These are phyloP conservation scores for Comarum palustre DNA, from an alignment of 306 rosid species.

Conservation along the genomic window DNA sequence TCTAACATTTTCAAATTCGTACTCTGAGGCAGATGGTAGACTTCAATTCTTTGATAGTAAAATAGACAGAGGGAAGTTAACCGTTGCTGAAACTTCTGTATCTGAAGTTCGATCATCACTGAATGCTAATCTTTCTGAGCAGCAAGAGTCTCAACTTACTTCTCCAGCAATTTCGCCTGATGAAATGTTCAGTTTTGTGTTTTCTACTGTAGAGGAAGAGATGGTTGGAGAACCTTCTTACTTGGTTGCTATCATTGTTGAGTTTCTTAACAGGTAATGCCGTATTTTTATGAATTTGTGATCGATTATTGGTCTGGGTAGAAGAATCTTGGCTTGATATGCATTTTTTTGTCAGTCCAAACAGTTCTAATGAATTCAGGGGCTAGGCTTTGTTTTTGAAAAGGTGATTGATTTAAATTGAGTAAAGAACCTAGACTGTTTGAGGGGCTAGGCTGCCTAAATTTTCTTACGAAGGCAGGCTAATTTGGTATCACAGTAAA, in stretches of 20 bases:
- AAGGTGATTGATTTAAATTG: background rate
- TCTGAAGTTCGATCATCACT: constrained; percentile 42
- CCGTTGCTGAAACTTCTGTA: constrained; percentile 37
- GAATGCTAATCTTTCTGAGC: constrained; percentile 40
- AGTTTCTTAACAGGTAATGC: constrained; percentile 80
- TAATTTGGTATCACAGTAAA: background rate
- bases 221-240: constrained; percentile 87
- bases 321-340: background rate
- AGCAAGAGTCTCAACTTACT: constrained; percentile 69
- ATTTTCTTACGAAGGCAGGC: background rate
- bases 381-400: background rate
- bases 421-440: background rate
- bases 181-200: constrained; percentile 82
- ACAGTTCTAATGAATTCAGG: background rate
- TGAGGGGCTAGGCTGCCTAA: background rate
- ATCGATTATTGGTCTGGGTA: constrained; percentile 18
- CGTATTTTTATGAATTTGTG: constrained; percentile 9
- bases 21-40: constrained; percentile 56
- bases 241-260: constrained; percentile 75
- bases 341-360: background rate
- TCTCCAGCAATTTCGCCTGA: constrained; percentile 92
- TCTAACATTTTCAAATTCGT: constrained; percentile 41
- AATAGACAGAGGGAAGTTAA: constrained; percentile 37
- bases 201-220: constrained; percentile 85
- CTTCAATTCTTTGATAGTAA: constrained; percentile 33